Base-by-base conservation (phyloP, 495 filamentous ascomycete genomes). In the Delitschia confertaspora region DNA sequence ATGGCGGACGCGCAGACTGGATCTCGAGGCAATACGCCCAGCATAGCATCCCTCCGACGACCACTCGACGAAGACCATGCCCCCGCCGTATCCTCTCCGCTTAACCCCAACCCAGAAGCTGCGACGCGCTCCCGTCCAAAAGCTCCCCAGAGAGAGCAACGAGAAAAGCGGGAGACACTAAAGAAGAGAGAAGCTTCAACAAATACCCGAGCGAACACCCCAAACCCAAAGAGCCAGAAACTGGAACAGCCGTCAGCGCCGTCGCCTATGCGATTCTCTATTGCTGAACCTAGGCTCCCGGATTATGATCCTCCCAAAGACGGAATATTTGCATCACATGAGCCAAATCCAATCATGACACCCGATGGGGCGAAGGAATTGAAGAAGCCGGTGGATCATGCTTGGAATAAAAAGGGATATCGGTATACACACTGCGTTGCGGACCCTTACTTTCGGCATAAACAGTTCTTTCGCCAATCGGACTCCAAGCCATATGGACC, bases 341-440 rank as follows among this genome's bases (percentile, higher is more conserved):
- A 67, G 42, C 64, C 64, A 0, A 32, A 27, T 3, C 63, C 63
- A 1, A 33, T 67, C 6, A 32, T 58, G 27, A 60, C 62, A 29
- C 63, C 64, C 11, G 57, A 66, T 32, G 58, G 58, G 1, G 22
- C 49, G 7, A 40, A 42, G 7, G 58, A 67, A 35, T 46, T 67
- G 6, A 60, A 53, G 49, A 65, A 60, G 33, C 58, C 61, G 19
- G 38, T 61, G 9, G 64, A 67, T 39, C 58, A 64, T 60, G 83
- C 91, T 30, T 83, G 78, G 49, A 95, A 95, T 54, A 89, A 91
- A 59, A 87, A 88, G 63, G 84, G 78, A 30, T 96, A 84, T 51
- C 81, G 85, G 26, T 99, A 96, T 60, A 83, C 73, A 26, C 86
- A 88, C 48, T 93, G 86, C 57, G 86, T 95, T 45, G 85, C 87